A percentile compares a stretch with the other conserved stretches of the same genome.
These are phyloP conservation scores for Phaeoacremonium minimum DNA, from an alignment of 2,329 filamentous ascomycete species.

Conservation along the genomic window DNA sequence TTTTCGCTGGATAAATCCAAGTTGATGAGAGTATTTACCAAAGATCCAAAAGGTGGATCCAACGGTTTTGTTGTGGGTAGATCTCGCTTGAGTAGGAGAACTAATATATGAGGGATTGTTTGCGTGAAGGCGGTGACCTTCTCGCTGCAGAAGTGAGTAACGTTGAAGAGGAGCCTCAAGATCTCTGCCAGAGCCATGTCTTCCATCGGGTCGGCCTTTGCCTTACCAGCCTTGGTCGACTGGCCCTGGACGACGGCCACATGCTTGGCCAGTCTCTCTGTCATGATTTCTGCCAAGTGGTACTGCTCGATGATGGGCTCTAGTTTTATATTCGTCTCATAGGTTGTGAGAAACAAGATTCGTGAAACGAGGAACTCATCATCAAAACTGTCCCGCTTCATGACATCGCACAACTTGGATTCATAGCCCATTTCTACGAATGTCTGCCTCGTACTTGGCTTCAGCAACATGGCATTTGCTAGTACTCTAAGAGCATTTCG, in stretches of 20 bases:
- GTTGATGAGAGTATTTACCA: conserved; percentile 80
- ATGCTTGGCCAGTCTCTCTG: conserved; percentile 67
- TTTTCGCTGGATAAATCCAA: conserved; percentile 62
- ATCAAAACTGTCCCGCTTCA: conserved; percentile 71
- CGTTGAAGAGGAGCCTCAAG: conserved; percentile 84
- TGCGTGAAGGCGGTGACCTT: conserved; percentile 58
- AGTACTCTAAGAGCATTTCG: conserved; percentile 77
- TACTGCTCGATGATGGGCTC: conserved; percentile 61
- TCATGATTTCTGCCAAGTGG: conserved; percentile 63
- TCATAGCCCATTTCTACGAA: conserved; percentile 69
- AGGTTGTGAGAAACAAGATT: conserved; percentile 76
- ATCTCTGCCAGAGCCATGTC: conserved; percentile 80
- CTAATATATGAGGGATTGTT: conserved; percentile 65
- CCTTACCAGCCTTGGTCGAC: conserved; percentile 19
- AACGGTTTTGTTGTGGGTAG: conserved; percentile 62
- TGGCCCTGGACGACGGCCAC: conserved; percentile 35
- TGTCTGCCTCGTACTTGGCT: conserved; percentile 62
- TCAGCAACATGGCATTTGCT: conserved; percentile 77
- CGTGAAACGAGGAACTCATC: conserved; percentile 84
- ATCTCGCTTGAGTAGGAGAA: conserved; percentile 59
- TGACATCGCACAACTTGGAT: conserved; percentile 61
- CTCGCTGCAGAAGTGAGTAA: conserved; percentile 69
- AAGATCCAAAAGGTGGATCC: conserved; percentile 63
- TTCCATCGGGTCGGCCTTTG: conserved; percentile 54
- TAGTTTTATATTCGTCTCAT: conserved; percentile 67